Evolutionary conservation across 768 basidiomycete species (phyloP), one percentile per base, ranked within the genome.

Genomic region (Pisolithus microcarpus): DNA sequence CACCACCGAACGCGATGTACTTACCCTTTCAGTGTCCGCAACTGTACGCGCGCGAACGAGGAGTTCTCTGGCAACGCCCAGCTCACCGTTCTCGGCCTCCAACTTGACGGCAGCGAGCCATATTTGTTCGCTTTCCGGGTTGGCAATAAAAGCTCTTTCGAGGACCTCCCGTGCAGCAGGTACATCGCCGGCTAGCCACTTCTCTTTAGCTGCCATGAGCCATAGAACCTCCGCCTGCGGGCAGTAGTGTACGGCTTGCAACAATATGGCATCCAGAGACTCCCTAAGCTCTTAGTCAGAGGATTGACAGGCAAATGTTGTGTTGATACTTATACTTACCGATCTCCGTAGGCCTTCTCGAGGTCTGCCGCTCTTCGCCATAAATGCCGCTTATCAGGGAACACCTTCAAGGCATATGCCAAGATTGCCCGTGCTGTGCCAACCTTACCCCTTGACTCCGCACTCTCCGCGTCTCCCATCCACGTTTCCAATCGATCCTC

Each of bases 171-270:
- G 86, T 2, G 96, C 91, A n/a, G 84, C 87, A 2, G 85, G 81
- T 13, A 98, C 90, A 61, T 98, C 90, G 7, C 89, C 90, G 10
- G 76, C 73, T 15, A 91, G 63, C 95, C 95, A 99, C 65, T 91
- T 90, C 72, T 98, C 95, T 70, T 99, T 99, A 3, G 95, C 96
- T 46, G 85, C 80, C 93, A 98, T 98, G 30, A 98, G 77, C 96
- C 96, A 98, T 5, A 99, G 73, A 0, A 92, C 88, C 66, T 98
- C 95, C 1, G 93, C 94, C 58, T 93, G 91, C 0, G 95, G 96
- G 59, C 92, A 95, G 62, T 92, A 84, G 49, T 86, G 76, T 23
- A 94, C 91, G 0, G 95, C 93, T 30, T 85, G 80, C 42, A 74
- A 75, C 39, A 97, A 79, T 4, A 97, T 80, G 1, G 83, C 84